Evolutionary conservation across 306 rosid species (phyloP), one percentile per base, ranked within the genome.

Genomic region (Sicyos edulis): DNA sequence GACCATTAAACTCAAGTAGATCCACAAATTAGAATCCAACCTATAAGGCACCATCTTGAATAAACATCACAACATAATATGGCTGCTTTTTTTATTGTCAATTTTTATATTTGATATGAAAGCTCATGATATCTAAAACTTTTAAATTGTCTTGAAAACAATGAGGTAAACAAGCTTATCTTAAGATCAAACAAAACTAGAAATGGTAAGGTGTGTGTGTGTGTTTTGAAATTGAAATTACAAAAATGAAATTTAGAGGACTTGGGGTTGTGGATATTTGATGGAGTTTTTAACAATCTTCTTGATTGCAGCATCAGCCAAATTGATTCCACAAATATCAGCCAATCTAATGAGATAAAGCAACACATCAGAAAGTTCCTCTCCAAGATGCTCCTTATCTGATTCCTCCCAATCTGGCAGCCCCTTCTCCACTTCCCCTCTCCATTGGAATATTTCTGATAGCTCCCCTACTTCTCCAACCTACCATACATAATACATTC

Each of bases 381-480:
- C 88, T 20, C 83, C 88, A 20, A 85, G 69, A 80, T 82, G 88
- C 81, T 82, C 86, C 54, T 75, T 85, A 10, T 82, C 86, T 8
- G 79, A 71, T 73, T 84, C 85, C 58, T 79, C 77, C 88, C 88
- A 85, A 74, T 82, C 74, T 54, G 88, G 83, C 74, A 82, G 61
- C 10, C 88, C 88, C 40, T 66, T 85, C 32, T 80, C 88, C 59
- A 85, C 88, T 77, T 85, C 88, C 66, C 88, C 88, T 55, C 70
- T 82, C 88, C 88, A 64, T 64, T 64, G 70, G 70, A 64, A 64
- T 64, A 64, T 64, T 64, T 64, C 70, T 19, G 70, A 84, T 14
- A 82, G 74, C 74, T 85, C 88, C 16, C 88, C 86, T 3, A 85
- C 86, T 72, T 82, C 88, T 51, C 86, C 86, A 19, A 85, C 84